Evolutionary conservation across 2,329 filamentous ascomycete genomes (phyloP), one percentile per base, ranked within the genome.

Genomic region (Fusarium caatingaense): DNA sequence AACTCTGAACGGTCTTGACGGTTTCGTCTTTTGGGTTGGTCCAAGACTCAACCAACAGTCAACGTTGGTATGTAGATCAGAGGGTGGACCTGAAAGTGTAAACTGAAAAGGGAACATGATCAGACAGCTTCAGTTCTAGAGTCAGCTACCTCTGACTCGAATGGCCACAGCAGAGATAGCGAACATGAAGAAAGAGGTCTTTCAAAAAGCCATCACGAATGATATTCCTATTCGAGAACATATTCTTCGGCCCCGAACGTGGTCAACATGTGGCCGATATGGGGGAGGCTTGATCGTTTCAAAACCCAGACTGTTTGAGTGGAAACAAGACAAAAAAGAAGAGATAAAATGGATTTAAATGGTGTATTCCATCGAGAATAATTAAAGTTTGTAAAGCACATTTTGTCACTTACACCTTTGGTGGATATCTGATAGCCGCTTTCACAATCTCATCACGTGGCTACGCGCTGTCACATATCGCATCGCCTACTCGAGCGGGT

Each of bases 371-470:
- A 7, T 5, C 1, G 5, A 18, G n/a, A 18, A 25, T 15, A 32
- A 37, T 34, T 48, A 47, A 28, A 37, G 60, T 64, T 63, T 55
- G n/a, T 4, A 44, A 10, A 23, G 27, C 45, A 42, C 42, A 48
- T 63, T 63, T 62, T 63, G 48, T 56, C 48, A 48, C 58, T 30
- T 12, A 20, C n/a, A 62, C 20, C 40, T 21, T 11, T 57, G 32
- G 51, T 40, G n/a, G 25, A 51, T 23, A n/a, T 28, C 18, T 37
- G 46, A 20, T 48, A 48, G 46, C n/a, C 45, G 28, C 41, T 46
- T 7, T 18, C 13, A 45, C 21, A 49, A 25, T 48, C 56, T 50
- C 37, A 47, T 77, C 75, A 76, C 74, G 75, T 77, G 74, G 48
- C 11, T 54, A 53, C 51, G 64, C 68, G 68, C 68, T 71, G 72